These are phyloP conservation scores for Cyberlindnera veronae DNA, from an alignment of 805 yeast species.

Conservation along the genomic window DNA sequence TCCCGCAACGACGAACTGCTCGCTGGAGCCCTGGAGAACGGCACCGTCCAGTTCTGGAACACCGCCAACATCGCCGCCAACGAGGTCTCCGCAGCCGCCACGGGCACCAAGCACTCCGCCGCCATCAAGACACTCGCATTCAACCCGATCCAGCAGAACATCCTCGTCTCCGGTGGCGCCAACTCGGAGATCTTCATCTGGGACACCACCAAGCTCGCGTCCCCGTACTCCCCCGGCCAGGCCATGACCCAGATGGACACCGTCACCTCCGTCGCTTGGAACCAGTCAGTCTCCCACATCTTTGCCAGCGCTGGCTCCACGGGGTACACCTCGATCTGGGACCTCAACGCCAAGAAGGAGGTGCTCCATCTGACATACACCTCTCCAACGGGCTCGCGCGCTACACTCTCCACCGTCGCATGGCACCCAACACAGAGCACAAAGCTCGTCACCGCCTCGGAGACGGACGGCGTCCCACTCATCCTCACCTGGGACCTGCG, in stretches of 20 bases:
- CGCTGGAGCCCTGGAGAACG: constrained; percentile 90
- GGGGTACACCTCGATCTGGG: constrained; percentile 93
- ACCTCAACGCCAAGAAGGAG: constrained; percentile 80
- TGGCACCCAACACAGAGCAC: constrained; percentile 96
- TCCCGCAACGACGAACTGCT: constrained; percentile 59
- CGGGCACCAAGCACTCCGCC: constrained; percentile 58
- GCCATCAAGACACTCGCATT: constrained; percentile 72
- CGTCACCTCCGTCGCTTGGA: constrained; percentile 84
- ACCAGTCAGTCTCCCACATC: constrained; percentile 75
- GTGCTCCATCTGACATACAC: constrained; percentile 79
- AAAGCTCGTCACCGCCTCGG: constrained; percentile 82
- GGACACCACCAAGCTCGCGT: constrained; percentile 71
- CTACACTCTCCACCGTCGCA: constrained; percentile 74
- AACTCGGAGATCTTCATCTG: constrained; percentile 86
- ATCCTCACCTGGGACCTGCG: constrained; percentile 92
- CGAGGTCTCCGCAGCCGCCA: constrained; percentile 47
- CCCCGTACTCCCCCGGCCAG: constrained; percentile 64
- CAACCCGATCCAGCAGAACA: constrained; percentile 67
- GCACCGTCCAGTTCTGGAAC: constrained; percentile 76
- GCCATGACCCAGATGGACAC: constrained; percentile 80
- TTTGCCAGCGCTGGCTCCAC: constrained; percentile 86
- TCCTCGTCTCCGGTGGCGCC: constrained; percentile 84
- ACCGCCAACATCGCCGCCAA: constrained; percentile 45
- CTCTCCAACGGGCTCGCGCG: constrained; percentile 47
- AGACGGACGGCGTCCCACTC: constrained; percentile 73